Conservation (phyloP, 305 asterid genomes). For the Solanum hybrid region DNA sequence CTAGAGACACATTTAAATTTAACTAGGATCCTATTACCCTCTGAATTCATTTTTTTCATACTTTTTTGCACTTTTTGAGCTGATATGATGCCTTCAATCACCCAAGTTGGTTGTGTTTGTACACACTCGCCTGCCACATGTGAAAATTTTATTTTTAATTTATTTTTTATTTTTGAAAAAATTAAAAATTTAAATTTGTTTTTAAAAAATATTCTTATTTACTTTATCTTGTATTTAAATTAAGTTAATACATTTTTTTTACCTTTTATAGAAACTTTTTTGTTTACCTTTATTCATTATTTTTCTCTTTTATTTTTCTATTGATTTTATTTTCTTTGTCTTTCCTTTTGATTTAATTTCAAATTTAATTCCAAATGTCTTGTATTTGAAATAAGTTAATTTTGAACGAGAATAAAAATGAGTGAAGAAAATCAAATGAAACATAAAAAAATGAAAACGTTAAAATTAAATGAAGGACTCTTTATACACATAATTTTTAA, state of each 20-base stretch:
- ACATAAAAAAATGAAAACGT: neutral
- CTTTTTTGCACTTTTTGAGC: neutral
- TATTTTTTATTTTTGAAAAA: too few relatives aligned
- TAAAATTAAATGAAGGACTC: neutral
- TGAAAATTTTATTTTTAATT: too few relatives aligned
- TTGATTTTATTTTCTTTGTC: neutral
- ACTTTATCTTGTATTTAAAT: neutral
- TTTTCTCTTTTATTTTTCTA: too few relatives aligned
- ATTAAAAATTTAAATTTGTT: too few relatives aligned
- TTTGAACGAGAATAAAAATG: neutral
- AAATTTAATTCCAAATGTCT: too few relatives aligned
- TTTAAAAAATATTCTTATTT: too few relatives aligned
- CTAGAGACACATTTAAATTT: too few relatives aligned
- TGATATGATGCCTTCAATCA: neutral
- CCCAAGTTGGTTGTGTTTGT: neutral
- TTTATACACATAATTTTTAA: neutral
- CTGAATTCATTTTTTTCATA: neutral
- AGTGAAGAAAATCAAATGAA: neutral
- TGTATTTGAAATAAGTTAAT: neutral
- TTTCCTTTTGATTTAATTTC: too few relatives aligned
- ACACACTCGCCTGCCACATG: neutral
- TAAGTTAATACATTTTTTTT: neutral
- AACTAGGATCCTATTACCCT: neutral
- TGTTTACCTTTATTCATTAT: neutral
- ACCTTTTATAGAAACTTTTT: neutral